phyloP scores from a whole-genome alignment of 2,329 filamentous ascomycete species.

The Ampelomyces quisqualis region DNA sequence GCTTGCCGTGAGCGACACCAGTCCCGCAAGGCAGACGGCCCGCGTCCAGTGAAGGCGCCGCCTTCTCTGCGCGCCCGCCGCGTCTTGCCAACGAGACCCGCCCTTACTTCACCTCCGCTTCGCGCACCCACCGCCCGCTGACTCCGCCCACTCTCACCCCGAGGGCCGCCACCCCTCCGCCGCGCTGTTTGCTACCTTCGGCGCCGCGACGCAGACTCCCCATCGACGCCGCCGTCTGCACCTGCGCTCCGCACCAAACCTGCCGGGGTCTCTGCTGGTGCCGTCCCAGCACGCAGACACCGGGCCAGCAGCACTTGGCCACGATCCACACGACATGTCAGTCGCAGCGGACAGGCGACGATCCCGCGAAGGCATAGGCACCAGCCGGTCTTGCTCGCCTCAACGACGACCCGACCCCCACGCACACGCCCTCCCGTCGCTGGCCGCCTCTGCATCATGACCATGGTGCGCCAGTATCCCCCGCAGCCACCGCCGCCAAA shows the following conservation, averaged over 20 bases:
- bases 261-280: conserved; percentile 36
- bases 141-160: too few species aligned
- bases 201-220: conserved; percentile 2
- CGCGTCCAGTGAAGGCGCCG: too few species aligned
- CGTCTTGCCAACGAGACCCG: too few species aligned
- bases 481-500: conserved; percentile 37
- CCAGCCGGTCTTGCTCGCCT: conserved; percentile 44
- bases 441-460: conserved; percentile 34
- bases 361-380: conserved; percentile 49
- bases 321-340: conserved; percentile 40
- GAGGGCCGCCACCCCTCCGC: too few species aligned
- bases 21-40: conserved; percentile 7
- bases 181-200: not conserved
- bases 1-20: conserved; percentile 15
- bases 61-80: too few species aligned
- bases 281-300: conserved; percentile 22
- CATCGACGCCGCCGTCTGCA: conserved; percentile 3
- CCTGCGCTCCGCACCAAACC: conserved; percentile 4
- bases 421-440: conserved; percentile 5
- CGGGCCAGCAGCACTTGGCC: conserved; percentile 15
- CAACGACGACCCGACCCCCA: too few species aligned
- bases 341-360: conserved; percentile 40
- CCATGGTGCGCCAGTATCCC: conserved; percentile 43
- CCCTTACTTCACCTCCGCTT: too few species aligned
- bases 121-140: too few species aligned